Evolutionary conservation across 106 monocot genomes (phyloP).

Genomic region (Allium fistulosum): DNA sequence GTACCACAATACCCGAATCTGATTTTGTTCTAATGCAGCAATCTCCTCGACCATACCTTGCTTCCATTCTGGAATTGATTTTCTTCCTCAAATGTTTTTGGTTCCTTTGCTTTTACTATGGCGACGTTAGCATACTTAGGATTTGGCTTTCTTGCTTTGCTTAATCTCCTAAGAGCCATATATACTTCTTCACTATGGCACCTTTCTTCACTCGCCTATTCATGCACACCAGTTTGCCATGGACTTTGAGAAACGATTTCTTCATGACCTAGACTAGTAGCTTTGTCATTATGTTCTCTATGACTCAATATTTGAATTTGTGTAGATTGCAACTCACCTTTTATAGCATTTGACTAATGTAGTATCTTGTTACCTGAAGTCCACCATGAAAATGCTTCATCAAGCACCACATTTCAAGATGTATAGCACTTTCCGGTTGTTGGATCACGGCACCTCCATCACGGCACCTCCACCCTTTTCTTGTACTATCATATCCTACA

Average conservation of each 20-base stretch:
- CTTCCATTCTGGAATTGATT: not conserved
- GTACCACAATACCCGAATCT: not conserved
- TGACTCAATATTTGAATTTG: too few relatives aligned
- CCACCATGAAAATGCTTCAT: constrained; percentile 9
- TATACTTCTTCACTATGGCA: not conserved
- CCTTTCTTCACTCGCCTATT: not conserved
- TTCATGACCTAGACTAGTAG: not conserved
- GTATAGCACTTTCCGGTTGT: not conserved
- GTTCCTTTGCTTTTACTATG: not conserved
- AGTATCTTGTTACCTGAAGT: too few relatives aligned
- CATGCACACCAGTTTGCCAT: not conserved
- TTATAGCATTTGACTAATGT: too few relatives aligned
- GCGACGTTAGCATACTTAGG: not conserved
- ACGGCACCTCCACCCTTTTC: constrained; percentile 8
- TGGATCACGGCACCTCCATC: constrained; percentile 2
- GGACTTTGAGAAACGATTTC: not conserved
- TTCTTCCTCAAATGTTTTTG: not conserved
- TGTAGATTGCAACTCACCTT: too few relatives aligned
- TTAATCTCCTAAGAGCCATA: not conserved
- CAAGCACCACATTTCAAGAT: not conserved
- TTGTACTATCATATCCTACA: not conserved
- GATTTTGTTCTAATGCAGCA: constrained; percentile 9
- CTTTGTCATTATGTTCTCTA: not conserved
- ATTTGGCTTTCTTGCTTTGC: not conserved
- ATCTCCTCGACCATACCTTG: constrained; percentile 17